Percentiles rank a stretch among this genome's conserved stretches.
Evolutionary conservation across 345 rosid genomes (phyloP).

Genomic region (Sonneratia caseolaris): DNA sequence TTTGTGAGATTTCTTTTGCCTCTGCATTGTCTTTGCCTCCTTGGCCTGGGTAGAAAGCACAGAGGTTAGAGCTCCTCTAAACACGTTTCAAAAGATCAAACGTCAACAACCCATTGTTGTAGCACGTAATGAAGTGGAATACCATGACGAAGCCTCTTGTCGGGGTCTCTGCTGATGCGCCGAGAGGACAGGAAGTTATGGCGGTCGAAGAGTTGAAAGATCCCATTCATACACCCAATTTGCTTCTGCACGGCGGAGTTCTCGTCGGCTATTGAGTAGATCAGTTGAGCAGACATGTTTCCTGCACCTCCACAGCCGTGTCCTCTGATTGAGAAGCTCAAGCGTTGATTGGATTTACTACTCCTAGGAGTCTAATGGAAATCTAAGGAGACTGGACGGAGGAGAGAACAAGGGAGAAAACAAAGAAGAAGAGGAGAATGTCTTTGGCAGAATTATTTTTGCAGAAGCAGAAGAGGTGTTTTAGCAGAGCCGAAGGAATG

Average conservation of each 20-base stretch:
- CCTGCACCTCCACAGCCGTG: neutral
- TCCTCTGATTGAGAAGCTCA: neutral
- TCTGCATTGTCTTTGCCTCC: slow-evolving; percentile 23
- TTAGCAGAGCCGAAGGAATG: slow-evolving; percentile 24
- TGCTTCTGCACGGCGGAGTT: slow-evolving; percentile 64
- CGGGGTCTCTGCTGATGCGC: slow-evolving; percentile 28
- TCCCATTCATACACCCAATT: slow-evolving; percentile 82
- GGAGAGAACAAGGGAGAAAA: neutral
- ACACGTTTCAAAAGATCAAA: neutral
- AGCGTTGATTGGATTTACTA: neutral
- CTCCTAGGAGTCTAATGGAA: neutral
- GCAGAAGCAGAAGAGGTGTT: slow-evolving; percentile 19
- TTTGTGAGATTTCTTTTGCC: slow-evolving; percentile 23
- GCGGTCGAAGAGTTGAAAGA: slow-evolving; percentile 71
- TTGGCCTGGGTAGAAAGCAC: slow-evolving; percentile 27
- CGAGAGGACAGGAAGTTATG: slow-evolving; percentile 47
- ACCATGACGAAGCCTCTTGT: slow-evolving; percentile 48
- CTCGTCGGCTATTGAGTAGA: slow-evolving; percentile 57
- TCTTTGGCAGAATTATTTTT: neutral
- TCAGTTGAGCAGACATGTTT: slow-evolving; percentile 55
- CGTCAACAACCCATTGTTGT: neutral
- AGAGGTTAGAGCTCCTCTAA: neutral
- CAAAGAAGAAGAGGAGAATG: neutral
- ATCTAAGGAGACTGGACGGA: neutral
- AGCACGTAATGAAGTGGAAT: slow-evolving; percentile 1